phyloP scores from a whole-genome alignment of 139 green algal species.

The Coelastrella sp. region DNA sequence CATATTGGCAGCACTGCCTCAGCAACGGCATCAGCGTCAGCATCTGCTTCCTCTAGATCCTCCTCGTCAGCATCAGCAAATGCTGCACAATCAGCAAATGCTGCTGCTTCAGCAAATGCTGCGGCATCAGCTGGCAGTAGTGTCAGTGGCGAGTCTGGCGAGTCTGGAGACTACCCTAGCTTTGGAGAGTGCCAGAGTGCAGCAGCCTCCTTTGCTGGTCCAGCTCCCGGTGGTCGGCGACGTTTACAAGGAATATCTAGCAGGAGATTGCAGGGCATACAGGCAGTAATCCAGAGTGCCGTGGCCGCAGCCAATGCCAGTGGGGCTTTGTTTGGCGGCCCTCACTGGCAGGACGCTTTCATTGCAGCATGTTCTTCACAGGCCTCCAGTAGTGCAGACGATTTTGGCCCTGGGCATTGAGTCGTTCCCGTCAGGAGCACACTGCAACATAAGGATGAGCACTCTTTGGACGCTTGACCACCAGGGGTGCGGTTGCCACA shows the following conservation, averaged over 20 bases:
- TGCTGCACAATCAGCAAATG: not conserved
- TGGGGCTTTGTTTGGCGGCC: not conserved
- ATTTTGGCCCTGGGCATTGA: no score
- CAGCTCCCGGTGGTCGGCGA: not conserved
- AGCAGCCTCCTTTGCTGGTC: not conserved
- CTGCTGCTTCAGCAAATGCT: not conserved
- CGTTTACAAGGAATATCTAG: not conserved
- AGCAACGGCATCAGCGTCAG: not conserved
- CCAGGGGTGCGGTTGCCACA: no score
- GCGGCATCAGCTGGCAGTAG: not conserved
- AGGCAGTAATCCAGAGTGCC: not conserved
- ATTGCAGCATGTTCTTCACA: not conserved
- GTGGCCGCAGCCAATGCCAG: not conserved
- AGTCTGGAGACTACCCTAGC: not conserved
- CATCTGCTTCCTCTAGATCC: not conserved
- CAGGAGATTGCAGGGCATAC: not conserved
- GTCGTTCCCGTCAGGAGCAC: no score
- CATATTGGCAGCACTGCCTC: not conserved
- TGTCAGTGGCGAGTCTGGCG: no score
- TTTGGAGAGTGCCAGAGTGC: not conserved
- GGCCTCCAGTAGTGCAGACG: not conserved
- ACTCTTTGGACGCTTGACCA: no score
- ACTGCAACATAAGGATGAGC: no score
- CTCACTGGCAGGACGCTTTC: not conserved
- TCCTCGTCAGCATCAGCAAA: not conserved